Evolutionary conservation across 2,329 filamentous ascomycete genomes (phyloP), one percentile per base, ranked within the genome.

Genomic region (Decorospora gaudefroyi): DNA sequence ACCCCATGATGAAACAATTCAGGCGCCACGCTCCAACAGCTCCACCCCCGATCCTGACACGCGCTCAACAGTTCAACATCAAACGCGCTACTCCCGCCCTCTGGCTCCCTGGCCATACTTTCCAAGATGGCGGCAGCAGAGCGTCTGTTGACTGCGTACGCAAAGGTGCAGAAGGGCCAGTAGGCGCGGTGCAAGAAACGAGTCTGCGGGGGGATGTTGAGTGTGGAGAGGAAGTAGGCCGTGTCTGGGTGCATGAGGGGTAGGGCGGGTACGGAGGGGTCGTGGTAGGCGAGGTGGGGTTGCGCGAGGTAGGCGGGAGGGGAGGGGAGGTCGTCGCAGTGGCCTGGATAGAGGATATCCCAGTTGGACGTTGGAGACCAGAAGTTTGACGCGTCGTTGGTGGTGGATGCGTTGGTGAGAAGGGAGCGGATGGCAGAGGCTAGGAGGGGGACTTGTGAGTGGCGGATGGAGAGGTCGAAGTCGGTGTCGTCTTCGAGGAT

Each of bases 1-100:
- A 62, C 53, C 17, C 60, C 49, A 42, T 73, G 72, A 42, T 73
- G 70, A 41, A 74, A 72, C n/a, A 74, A 33, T 45, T 73, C 71
- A 1, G 71, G 71, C 17, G 60, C 64, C 3, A 67, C 62, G 13
- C 57, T 69, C 51, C 59, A 72, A 50, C 72, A 74, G 25, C 49
- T 45, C 52, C 66, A 65, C 5, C 57, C 62, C 0, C 49, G 26
- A 41, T 72, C 67, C 4, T 70, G 56, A 50, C 72, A 74, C 13
- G 64, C 68, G 39, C 70, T 62, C 9, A 73, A 58, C 30, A 73
- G 53, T 0, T 64, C 60, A 6, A 74, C 71, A 46, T 74, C 72
- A 40, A 62, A 74, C 49, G 63, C 50, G 52, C 51, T 21, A 35
- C 47, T 53, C 53, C 67, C 47, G 36, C 47, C 37, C 17, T 42